phyloP scores from a whole-genome alignment of 441 rosid species.

The Monsonia emarginata region DNA sequence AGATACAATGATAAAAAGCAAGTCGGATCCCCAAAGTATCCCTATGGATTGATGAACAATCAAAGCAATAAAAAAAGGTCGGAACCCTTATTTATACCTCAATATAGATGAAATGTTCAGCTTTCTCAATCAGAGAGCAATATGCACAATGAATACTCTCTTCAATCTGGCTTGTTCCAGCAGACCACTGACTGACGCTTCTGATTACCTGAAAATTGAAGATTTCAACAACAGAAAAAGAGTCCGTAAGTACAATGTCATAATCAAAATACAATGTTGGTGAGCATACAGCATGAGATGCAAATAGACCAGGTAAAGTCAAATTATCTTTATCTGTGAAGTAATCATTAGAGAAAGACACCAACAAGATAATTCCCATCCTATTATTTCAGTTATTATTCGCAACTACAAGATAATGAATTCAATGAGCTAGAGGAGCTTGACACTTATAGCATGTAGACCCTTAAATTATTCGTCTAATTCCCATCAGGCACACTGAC shows the following conservation, averaged over 20 bases:
- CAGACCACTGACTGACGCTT: constrained; percentile 99
- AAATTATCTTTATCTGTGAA: background rate
- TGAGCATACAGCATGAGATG: background rate
- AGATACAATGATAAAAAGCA: background rate
- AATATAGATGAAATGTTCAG: constrained; percentile 83
- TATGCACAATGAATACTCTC: constrained; percentile 90
- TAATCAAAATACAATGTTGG: background rate
- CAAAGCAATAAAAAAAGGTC: background rate
- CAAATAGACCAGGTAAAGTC: background rate
- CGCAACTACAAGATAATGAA: background rate
- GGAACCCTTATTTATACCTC: constrained; percentile 45
- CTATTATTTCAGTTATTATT: background rate
- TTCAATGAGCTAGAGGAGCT: background rate
- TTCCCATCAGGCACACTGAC: background rate
- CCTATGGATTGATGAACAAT: background rate
- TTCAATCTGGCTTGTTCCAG: constrained; percentile 94
- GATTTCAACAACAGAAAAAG: background rate
- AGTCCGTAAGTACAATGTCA: background rate
- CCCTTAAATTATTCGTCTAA: background rate
- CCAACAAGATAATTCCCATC: background rate
- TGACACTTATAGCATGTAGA: background rate
- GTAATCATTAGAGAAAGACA: background rate
- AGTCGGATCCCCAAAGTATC: background rate
- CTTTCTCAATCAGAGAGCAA: constrained; percentile 81
- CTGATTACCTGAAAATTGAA: constrained; percentile 59